phyloP scores from a whole-genome alignment of 2,329 filamentous ascomycete species.

The Calycina marina region DNA sequence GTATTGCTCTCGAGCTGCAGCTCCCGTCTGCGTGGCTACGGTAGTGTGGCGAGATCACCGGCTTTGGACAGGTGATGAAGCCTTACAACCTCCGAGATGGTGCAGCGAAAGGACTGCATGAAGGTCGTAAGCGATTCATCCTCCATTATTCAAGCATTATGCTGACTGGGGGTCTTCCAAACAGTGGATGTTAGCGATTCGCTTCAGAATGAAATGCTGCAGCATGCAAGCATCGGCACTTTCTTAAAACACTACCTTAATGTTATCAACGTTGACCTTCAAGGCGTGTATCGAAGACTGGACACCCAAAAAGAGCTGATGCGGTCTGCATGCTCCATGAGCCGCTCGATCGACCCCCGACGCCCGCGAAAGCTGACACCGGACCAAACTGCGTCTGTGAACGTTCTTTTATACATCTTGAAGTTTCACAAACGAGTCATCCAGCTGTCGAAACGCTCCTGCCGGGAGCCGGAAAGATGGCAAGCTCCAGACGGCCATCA shows the following conservation, averaged over 20 bases:
- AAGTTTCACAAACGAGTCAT: conserved; percentile 2
- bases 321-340: conserved; percentile 12
- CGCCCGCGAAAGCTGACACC: conserved; percentile 13
- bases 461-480: background rate
- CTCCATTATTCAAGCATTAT: background rate
- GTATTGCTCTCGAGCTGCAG: conserved; percentile 17
- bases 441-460: background rate
- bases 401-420: conserved; percentile 7
- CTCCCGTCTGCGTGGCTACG: conserved; percentile 18
- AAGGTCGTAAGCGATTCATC: conserved; percentile 22
- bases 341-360: conserved; percentile 14
- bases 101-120: conserved; percentile 25
- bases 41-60: conserved; percentile 21
- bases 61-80: conserved; percentile 21
- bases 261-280: conserved; percentile 8
- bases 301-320: conserved; percentile 15
- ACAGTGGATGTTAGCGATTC: conserved; percentile 10
- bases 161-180: background rate
- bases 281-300: conserved; percentile 13
- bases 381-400: conserved; percentile 13
- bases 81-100: conserved; percentile 24
- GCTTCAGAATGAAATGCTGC: conserved; percentile 12
- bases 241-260: conserved; percentile 14
- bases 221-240: conserved; percentile 9
- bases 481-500: conserved; percentile 3